Percentiles rank a stretch among this genome's conserved stretches.
phyloP scores from a whole-genome alignment of 306 rosid species.

The Sophora flavescens region DNA sequence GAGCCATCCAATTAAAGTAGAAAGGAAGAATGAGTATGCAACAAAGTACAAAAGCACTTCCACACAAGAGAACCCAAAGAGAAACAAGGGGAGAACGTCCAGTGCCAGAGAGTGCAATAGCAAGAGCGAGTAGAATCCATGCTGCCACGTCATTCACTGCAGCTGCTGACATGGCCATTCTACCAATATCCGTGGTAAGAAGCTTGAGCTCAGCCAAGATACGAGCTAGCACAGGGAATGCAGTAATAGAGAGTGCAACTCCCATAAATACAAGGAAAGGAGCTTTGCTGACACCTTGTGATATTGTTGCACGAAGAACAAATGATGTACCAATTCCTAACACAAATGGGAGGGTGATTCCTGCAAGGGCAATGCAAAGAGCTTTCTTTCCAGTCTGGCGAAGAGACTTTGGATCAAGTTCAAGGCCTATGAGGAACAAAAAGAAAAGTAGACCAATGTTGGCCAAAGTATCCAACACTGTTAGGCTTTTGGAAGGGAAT shows the following conservation, averaged over 20 bases:
- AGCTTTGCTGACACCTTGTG: constrained; percentile 56
- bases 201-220: constrained; percentile 78
- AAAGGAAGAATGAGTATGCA: constrained; percentile 43
- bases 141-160: constrained; percentile 81
- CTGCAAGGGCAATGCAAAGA: constrained; percentile 64
- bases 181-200: constrained; percentile 66
- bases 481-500: constrained; percentile 65
- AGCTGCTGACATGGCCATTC: constrained; percentile 82
- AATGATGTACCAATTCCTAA: constrained; percentile 76
- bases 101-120: constrained; percentile 63
- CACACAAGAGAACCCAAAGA: constrained; percentile 66
- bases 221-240: constrained; percentile 79
- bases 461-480: constrained; percentile 72
- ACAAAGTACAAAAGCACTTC: constrained; percentile 45
- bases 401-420: constrained; percentile 61
- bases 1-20: constrained; percentile 61
- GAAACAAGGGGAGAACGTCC: constrained; percentile 56
- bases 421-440: constrained; percentile 69
- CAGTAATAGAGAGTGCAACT: constrained; percentile 77
- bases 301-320: constrained; percentile 57
- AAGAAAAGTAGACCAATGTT: constrained; percentile 80
- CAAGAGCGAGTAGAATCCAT: constrained; percentile 82
- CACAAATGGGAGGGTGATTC: constrained; percentile 67
- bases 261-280: constrained; percentile 79
- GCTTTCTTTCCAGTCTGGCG: constrained; percentile 69